These are phyloP conservation scores for Cyberlindnera americana DNA, from an alignment of 805 yeast genomes.

Conservation along the genomic window DNA sequence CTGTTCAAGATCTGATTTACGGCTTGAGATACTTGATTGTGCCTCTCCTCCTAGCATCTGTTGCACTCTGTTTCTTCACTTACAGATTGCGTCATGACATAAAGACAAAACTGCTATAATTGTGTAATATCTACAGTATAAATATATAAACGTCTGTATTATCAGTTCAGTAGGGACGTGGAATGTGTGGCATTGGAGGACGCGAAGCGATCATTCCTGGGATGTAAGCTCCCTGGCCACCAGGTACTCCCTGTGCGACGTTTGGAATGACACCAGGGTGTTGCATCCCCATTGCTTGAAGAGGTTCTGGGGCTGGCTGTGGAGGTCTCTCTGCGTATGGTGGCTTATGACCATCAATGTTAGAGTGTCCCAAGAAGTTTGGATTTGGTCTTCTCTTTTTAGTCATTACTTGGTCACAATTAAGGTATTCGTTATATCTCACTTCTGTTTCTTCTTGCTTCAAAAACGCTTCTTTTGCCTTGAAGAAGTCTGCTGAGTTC, in stretches of 20 bases:
- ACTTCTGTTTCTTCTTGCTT: slow-evolving; percentile 29
- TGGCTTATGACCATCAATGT: slow-evolving; percentile 42
- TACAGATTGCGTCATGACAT: slow-evolving; percentile 58
- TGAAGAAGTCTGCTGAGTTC: slow-evolving; percentile 24
- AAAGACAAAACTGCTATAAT: slow-evolving; percentile 52
- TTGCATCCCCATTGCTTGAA: background rate
- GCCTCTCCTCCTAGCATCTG: slow-evolving; percentile 23
- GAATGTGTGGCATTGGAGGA: background rate
- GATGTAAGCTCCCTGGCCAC: too few relatives aligned
- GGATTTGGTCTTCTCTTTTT: slow-evolving; percentile 46
- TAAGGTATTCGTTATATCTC: slow-evolving; percentile 36
- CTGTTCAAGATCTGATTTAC: slow-evolving; percentile 24
- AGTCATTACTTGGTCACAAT: slow-evolving; percentile 40
- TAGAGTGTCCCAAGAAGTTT: slow-evolving; percentile 43
- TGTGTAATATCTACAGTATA: background rate
- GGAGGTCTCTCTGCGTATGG: slow-evolving; percentile 33
- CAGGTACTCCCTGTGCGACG: background rate
- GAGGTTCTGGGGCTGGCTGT: background rate
- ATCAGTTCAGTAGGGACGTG: slow-evolving; percentile 4
- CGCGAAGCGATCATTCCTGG: slow-evolving; percentile 1
- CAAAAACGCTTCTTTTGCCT: slow-evolving; percentile 31
- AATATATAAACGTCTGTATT: background rate
- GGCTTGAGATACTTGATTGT: slow-evolving; percentile 27
- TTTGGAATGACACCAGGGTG: background rate
- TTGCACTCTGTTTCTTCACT: slow-evolving; percentile 42